Base-by-base conservation (phyloP, 176 grass and related monocot genomes). In the Neostapfia colusana region DNA sequence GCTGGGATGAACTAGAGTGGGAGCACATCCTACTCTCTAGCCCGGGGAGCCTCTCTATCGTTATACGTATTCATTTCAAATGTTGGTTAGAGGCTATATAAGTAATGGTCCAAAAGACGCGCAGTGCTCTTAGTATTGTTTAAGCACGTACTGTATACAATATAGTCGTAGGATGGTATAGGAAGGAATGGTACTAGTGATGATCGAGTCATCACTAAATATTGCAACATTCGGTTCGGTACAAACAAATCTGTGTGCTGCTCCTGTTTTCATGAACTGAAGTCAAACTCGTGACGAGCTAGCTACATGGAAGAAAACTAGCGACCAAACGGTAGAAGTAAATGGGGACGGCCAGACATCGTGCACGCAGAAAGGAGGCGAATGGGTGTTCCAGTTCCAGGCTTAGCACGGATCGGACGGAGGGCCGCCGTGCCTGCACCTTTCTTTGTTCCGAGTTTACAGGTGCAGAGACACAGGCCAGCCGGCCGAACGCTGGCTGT, bases 41-140 rank as follows among this genome's bases (percentile, higher is more conserved):
- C 55, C 26, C 53, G 21, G 45, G 13, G 14, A 23, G 9, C 53
- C n/a, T 20, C n/a, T 23, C 10, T 48, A 13, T 48, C 16, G 13
- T 5, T 16, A 7, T 24, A 10, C 8, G 31, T 24, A 56, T 28
- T 24, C 20, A 43, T 61, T 28, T 31, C 16, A 20, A 31, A 40
- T 46, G 35, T 57, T 79, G 37, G 24, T 56, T 56, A 68, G 76
- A 67, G 63, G 23, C 24, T 56, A 55, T 56, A 57, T 57, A 42
- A 67, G 56, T 57, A 42, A 67, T 56, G 64, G 64, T 79, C 64
- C 64, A 31, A 10, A 10, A 42, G 37, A 57, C 51, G 20, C 3
- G 23, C 39, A 23, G 0, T 31, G 50, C 5, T 9, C 23, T 20
- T n/a, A 53, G 5, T 14, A 5, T 56, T 79, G 76, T 56, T 67